These are phyloP conservation scores for Candolleomyces aberdarensis DNA, from an alignment of 768 basidiomycete species.

Conservation along the genomic window DNA sequence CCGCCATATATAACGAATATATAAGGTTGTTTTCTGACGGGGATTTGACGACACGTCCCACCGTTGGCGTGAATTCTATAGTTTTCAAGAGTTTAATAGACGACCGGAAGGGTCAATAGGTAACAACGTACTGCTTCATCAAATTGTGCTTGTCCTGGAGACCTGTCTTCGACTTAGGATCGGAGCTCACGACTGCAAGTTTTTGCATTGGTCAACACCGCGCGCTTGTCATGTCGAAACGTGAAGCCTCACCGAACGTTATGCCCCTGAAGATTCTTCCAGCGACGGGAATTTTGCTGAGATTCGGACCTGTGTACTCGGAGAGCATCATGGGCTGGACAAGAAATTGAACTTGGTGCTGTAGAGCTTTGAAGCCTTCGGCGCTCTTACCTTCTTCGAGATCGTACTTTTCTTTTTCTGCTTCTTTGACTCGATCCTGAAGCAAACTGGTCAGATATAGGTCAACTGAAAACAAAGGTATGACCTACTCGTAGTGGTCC, in stretches of 20 bases:
- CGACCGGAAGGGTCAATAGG: background rate
- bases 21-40: conserved; percentile 44
- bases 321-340: conserved; percentile 56
- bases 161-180: conserved; percentile 66
- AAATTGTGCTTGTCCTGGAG: conserved; percentile 69
- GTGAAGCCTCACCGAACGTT: conserved; percentile 66
- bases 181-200: conserved; percentile 58
- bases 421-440: conserved; percentile 52
- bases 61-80: conserved; percentile 72
- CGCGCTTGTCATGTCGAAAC: background rate
- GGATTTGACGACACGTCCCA: conserved; percentile 60
- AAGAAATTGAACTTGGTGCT: background rate
- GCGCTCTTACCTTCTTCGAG: conserved; percentile 42
- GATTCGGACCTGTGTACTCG: conserved; percentile 62
- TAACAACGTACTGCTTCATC: conserved; percentile 54
- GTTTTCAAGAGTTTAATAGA: background rate
- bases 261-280: conserved; percentile 68
- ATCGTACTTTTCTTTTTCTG: conserved; percentile 36
- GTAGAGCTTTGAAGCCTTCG: no score
- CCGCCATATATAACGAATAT: conserved; percentile 69
- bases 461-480: conserved; percentile 9
- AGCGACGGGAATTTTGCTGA: conserved; percentile 56
- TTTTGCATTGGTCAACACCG: conserved; percentile 21
- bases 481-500: conserved; percentile 26
- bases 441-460: background rate